Evolutionary conservation across 2,329 filamentous ascomycete species (phyloP).

Genomic region (Penicillium oxalicum): DNA sequence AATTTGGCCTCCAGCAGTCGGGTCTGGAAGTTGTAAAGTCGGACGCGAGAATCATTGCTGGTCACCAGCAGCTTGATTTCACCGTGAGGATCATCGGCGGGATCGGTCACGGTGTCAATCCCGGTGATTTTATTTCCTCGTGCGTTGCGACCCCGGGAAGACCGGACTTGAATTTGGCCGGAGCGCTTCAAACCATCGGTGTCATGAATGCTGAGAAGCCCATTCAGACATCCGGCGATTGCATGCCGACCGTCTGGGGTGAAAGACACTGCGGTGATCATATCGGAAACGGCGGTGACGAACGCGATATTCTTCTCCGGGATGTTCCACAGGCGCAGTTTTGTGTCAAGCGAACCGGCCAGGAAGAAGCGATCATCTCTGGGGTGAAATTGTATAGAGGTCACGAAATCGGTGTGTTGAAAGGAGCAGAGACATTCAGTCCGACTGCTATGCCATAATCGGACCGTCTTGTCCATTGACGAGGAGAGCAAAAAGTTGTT

Average conservation of each 20-base stretch:
- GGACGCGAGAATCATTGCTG: slow-evolving; percentile 88
- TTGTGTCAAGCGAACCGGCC: slow-evolving; percentile 83
- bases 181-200: slow-evolving; percentile 82
- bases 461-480: slow-evolving; percentile 96
- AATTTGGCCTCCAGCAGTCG: slow-evolving; percentile 84
- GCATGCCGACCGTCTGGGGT: slow-evolving; percentile 84
- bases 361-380: slow-evolving; percentile 94
- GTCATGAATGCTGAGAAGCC: slow-evolving; percentile 83
- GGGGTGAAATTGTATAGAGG: slow-evolving; percentile 90
- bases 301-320: slow-evolving; percentile 91
- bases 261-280: slow-evolving; percentile 91
- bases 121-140: slow-evolving; percentile 97
- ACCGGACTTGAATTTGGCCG: slow-evolving; percentile 87
- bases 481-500: slow-evolving; percentile 95
- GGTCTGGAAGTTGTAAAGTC: slow-evolving; percentile 81
- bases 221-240: slow-evolving; percentile 81
- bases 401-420: slow-evolving; percentile 91
- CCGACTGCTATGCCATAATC: slow-evolving; percentile 84
- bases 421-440: slow-evolving; percentile 86
- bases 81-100: slow-evolving; percentile 51
- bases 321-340: slow-evolving; percentile 89
- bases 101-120: slow-evolving; percentile 67
- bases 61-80: slow-evolving; percentile 82
- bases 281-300: slow-evolving; percentile 68
- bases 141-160: slow-evolving; percentile 83